Base-by-base conservation (phyloP, 1,139 yeast species). In the Kodamaea plutei region DNA sequence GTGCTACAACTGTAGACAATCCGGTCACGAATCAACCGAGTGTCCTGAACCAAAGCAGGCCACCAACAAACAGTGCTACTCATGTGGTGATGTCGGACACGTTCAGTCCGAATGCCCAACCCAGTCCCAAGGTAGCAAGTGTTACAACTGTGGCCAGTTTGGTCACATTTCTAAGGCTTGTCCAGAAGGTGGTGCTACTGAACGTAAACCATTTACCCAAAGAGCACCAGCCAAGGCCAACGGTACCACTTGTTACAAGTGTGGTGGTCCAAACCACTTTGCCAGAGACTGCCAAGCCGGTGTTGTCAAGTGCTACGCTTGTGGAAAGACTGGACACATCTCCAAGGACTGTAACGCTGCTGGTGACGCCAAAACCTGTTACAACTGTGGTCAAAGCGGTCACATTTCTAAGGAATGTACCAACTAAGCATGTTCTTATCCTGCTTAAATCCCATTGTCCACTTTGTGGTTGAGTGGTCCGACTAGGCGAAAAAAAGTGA, bases 261-360 rank as follows among this genome's bases (percentile, higher is more conserved):
- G 95, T 61, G 94, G 94, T 52, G 95, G 93, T 43, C 89, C 93
- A 56, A 84, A 84, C 77, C 95, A 85, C 61, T 82, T 79, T 64
- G 95, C 95, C 41, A 81, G 87, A 64, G 94, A 84, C 61, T 85
- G 95, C 62, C 85, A 81, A 61, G 88, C 87, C 40, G 71, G 74
- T 45, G 54, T 49, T 37, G 76, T 80, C 57, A 84, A 84, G 63
- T 88, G 96, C 64, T 88, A 84, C 71, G 84, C 93, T 37, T 88
- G 96, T 64, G 95, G 96, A 48, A 80, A 82, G 61, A 69, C 75
- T 43, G 96, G 96, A 34, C 96, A 88, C 67, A 73, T 87, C 49
- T 80, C 93, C 43, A 84, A 78, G 61, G 95, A 84, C 45, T 88
- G 96, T 64, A 62, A 75, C 45, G 44, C 66, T 36, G 64, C 61